Percentiles rank a stretch among this genome's conserved stretches.
Evolutionary conservation across 2,329 filamentous ascomycete species (phyloP).

Genomic region (Monilinia laxa): DNA sequence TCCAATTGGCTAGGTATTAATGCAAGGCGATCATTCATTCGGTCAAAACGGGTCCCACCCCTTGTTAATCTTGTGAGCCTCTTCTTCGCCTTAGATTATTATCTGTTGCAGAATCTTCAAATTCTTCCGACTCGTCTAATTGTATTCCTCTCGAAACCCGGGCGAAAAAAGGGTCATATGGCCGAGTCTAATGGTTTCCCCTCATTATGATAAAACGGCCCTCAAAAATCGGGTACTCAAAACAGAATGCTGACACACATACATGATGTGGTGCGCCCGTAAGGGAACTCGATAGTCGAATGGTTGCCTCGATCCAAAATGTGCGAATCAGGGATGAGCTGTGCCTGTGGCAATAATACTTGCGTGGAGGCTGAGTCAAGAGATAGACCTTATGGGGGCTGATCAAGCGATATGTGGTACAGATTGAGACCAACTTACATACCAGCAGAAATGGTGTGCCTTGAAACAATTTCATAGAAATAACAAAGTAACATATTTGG

Average conservation of each 20-base stretch:
- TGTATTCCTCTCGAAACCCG: not conserved
- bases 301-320: not conserved
- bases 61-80: not conserved
- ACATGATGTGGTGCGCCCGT: not conserved
- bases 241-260: not conserved
- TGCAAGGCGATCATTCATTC: not conserved
- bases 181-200: not conserved
- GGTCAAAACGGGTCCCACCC: not conserved
- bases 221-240: not conserved
- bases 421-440: conserved; percentile 9
- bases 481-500: not conserved
- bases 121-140: not conserved
- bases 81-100: not conserved
- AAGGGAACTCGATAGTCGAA: conserved; percentile 10
- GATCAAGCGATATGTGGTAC: not conserved
- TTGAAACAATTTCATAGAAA: not conserved
- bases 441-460: not conserved
- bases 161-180: conserved; percentile 7
- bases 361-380: not conserved
- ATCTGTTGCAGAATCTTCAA: not conserved
- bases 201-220: not conserved
- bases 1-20: not conserved
- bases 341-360: not conserved
- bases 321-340: not conserved
- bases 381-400: not conserved